Evolutionary conservation across 83 land plant species (phyloP), one percentile per base, ranked within the genome.

Genomic region (Picea abies): DNA sequence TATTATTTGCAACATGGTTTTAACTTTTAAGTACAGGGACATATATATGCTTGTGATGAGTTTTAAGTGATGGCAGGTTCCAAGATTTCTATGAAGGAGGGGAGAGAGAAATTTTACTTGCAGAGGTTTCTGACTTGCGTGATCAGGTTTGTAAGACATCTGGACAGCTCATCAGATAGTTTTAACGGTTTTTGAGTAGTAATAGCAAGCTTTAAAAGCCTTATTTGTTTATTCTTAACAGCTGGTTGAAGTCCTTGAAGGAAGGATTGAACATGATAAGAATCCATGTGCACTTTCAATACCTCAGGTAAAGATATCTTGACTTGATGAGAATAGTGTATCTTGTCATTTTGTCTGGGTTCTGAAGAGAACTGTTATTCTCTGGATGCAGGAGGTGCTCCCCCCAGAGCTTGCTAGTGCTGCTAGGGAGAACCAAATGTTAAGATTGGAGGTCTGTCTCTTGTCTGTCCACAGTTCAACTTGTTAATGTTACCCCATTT

Each of bases 51-150:
- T 37, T 75, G 41, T 80, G 39, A 4, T 26, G 67, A 32, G 69
- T 60, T 60, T 20, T 60, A 63, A 14, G 14, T 72, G 64, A 26
- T 81, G 73, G 76, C 82, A 97, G 99, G 80, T 94, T 87, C 84
- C 97, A 96, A 81, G 92, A 90, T 37, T 95, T 97, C 76, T 94
- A 91, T 83, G 94, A 94, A 79, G 90, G 88, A 83, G 99, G 98
- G 37, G 99, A 97, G 86, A 90, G 89, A 82, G 99, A 94, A 26
- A 83, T 85, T 47, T 88, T 97, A 69, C 61, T 89, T 82, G 80
- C 78, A 68, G 99, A 97, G 84, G 78, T 95, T 41, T 90, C 93
- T 70, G 81, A 84, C 29, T 80, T 95, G 39, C 94, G 94, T 14
- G 85, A 96, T 81, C 94, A 97, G 99, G 99, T 97, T 6, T 60